Base-by-base conservation (phyloP, 495 filamentous ascomycete genomes). In the Hypoxylon fragiforme region DNA sequence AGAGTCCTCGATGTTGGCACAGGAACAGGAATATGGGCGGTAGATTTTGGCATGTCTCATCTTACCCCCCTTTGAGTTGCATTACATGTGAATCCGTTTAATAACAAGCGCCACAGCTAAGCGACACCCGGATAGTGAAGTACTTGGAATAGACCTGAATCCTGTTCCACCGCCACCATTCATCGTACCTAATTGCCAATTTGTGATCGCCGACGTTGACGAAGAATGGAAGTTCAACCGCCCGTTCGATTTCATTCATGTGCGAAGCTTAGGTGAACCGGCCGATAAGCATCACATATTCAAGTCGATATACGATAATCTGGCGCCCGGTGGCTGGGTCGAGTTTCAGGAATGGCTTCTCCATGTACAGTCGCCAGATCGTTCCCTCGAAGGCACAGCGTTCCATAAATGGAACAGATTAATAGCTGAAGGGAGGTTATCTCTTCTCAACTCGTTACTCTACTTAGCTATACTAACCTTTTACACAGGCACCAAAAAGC, bases 271-370 rank as follows among this genome's bases (percentile, higher is more conserved):
- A 55, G 71, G 65, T 13, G 54, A 57, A 73, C 77, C 16, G 63
- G 69, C 13, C 72, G 76, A 82, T 61, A 80, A 77, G 74, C 47
- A 34, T 12, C 42, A 24, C 5, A 36, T 71, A 5, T 64, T 66
- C 13, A 22, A 39, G 15, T 48, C 60, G 4, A 50, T 55, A 16
- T 68, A 57, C 63, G 63, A 38, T 43, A 73, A 82, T 54, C 57
- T 81, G 0, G 71, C 72, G 22, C 79, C 81, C 0, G 80, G 80
- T 0, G 81, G 79, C 0, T 84, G 76, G 74, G 54, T 80, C 24
- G 81, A 84, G 57, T 62, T 78, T n/a, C 74, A 79, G 58, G 81
- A 84, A 49, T 82, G 60, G 57, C 57, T 74, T 46, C 75, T 78
- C 15, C 60, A 69, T 22, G 62, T 58, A 1, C 60, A 65, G 12